Evolutionary conservation across 2,329 filamentous ascomycete genomes (phyloP), one percentile per base, ranked within the genome.

Genomic region (Sarocladium oryzae): DNA sequence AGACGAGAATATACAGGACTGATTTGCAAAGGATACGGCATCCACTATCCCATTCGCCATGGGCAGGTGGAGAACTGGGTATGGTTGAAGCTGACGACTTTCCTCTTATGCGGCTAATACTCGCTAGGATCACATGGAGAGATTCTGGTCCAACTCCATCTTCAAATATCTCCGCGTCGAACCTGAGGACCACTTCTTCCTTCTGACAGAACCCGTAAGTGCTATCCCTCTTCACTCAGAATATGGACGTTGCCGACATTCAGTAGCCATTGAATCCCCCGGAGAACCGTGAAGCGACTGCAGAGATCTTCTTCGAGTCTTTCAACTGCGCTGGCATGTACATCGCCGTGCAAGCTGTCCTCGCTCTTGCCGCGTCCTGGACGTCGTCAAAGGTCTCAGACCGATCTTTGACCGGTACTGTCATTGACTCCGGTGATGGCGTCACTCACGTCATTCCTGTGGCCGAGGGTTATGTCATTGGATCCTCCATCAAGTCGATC

Each of bases 91-190:
- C 40, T 45, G 23, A 45, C 40, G 11, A n/a, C n/a, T n/a, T n/a
- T n/a, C n/a, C n/a, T n/a, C n/a, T n/a, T n/a, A n/a, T 46, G 16
- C 18, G 21, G 41, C 28, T 30, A 13, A 30, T 13, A 15, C 9
- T 55, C 51, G 54, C 5, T 59, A 93, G 88, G 93, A 99, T 72
- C 89, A 96, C 64, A 99, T 99, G 93, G 93, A 99, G 71, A 86
- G 93, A 56, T 99, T 97, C 75, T 99, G 93, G 93, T 97, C 95
- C 59, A 97, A 97, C 75, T 99, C 93, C 56, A 99, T 99, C 73
- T 99, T 99, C 82, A 99, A 99, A 70, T 99, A 99, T 66, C 81
- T 99, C 50, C 84, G 93, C 62, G 93, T 99, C 59, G 93, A 99
- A 73, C 93, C 93, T 26, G 93, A 99, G 73, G 93, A 99, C 67